These are phyloP conservation scores for Urtica urens DNA, from an alignment of 306 rosid genomes.

Conservation along the genomic window DNA sequence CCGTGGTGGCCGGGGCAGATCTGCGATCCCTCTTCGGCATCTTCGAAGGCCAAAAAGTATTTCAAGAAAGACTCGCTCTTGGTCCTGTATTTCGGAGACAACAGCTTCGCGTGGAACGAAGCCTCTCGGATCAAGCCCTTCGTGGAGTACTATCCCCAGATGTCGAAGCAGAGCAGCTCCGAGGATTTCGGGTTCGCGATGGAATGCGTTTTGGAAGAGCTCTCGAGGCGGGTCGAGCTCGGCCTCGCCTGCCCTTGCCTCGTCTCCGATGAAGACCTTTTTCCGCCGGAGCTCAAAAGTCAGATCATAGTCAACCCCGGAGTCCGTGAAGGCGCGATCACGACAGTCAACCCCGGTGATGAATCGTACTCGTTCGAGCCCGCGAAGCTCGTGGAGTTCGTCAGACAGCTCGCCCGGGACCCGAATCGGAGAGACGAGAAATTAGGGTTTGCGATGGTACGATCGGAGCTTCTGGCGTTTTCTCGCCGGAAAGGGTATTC, in stretches of 20 bases:
- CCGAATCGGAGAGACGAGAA: constrained; percentile 35
- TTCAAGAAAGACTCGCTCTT: constrained; percentile 38
- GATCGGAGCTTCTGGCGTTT: constrained; percentile 46
- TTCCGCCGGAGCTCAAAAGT: constrained; percentile 29
- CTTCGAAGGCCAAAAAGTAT: constrained; percentile 52
- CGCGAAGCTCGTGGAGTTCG: constrained; percentile 32
- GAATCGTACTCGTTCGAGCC: constrained; percentile 57
- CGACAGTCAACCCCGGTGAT: constrained; percentile 46
- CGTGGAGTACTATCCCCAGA: constrained; percentile 38
- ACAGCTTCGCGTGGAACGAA: constrained; percentile 78
- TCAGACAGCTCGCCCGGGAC: constrained; percentile 38
- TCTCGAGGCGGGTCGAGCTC: constrained; percentile 62
- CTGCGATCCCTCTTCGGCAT: constrained; percentile 51
- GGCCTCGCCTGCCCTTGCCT: constrained; percentile 65
- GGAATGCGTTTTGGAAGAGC: constrained; percentile 62
- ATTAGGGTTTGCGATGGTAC: constrained; percentile 31
- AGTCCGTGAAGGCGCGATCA: constrained; percentile 30
- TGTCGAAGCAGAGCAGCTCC: constrained; percentile 48
- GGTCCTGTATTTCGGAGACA: constrained; percentile 67
- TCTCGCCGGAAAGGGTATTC: constrained; percentile 50
- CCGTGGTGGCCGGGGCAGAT: constrained; percentile 99
- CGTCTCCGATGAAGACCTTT: constrained; percentile 36
- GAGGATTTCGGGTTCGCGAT: constrained; percentile 50
- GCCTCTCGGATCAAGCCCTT: constrained; percentile 56
- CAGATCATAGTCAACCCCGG: constrained; percentile 50